phyloP scores from a whole-genome alignment of 768 basidiomycete species.

The Termitomyces sp. region DNA sequence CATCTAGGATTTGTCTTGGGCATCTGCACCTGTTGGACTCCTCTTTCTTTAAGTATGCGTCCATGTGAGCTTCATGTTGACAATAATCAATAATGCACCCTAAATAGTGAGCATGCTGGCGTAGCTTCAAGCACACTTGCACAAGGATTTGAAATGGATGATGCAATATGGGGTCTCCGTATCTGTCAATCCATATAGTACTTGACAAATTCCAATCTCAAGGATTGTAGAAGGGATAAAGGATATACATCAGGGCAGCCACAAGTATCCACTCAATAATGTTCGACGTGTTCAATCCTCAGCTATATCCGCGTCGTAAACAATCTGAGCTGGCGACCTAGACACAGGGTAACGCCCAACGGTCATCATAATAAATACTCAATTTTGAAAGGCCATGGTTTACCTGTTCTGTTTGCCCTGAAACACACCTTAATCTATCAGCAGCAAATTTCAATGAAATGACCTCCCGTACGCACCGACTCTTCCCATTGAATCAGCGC shows the following conservation, averaged over 20 bases:
- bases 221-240: background rate
- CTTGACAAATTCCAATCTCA: too few species aligned
- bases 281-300: background rate
- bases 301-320: conserved; percentile 6
- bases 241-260: background rate
- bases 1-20: too few species aligned
- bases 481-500: conserved; percentile 48
- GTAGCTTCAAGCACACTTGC: background rate
- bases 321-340: conserved; percentile 8
- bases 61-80: too few species aligned
- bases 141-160: too few species aligned
- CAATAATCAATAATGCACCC: too few species aligned
- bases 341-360: background rate
- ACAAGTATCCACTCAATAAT: background rate
- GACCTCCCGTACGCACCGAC: conserved; percentile 27
- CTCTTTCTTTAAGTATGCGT: too few species aligned
- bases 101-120: too few species aligned
- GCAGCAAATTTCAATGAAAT: background rate
- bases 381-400: background rate
- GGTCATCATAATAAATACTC: background rate
- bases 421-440: background rate
- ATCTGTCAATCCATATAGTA: background rate
- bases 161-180: background rate
- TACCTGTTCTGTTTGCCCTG: background rate
- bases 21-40: too few species aligned